Percentiles rank a stretch among this genome's conserved stretches.
phyloP scores from a whole-genome alignment of 2,329 filamentous ascomycete species.

The Drechmeria coniospora region DNA sequence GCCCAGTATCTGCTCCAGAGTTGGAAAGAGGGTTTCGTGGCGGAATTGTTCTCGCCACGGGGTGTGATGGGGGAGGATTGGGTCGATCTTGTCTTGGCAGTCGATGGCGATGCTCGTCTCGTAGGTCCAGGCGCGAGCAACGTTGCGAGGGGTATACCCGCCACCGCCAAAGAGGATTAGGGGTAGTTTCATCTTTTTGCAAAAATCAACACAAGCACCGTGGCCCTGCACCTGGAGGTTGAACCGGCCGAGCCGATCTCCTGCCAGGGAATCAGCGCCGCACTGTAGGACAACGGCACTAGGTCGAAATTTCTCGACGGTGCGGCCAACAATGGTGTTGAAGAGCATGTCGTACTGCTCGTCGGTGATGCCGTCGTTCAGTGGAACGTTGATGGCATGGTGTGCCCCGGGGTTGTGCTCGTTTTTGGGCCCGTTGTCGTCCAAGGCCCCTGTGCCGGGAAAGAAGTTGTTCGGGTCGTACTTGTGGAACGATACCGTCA shows the following conservation, averaged over 20 bases:
- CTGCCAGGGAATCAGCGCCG: constrained; percentile 85
- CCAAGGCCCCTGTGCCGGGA: constrained; percentile 75
- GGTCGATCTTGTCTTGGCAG: constrained; percentile 51
- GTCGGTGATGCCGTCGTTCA: constrained; percentile 84
- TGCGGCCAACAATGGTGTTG: constrained; percentile 61
- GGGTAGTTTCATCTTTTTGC: constrained; percentile 66
- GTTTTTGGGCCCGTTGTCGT: constrained; percentile 70
- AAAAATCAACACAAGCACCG: constrained; percentile 77
- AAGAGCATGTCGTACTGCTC: constrained; percentile 79
- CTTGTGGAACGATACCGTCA: constrained; percentile 94
- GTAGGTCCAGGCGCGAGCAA: constrained; percentile 91
- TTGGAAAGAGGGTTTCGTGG: constrained; percentile 75
- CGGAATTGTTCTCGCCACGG: constrained; percentile 83
- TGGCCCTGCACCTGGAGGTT: constrained; percentile 94
- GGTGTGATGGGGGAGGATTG: constrained; percentile 62
- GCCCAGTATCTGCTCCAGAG: constrained; percentile 54
- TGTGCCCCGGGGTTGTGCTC: constrained; percentile 78
- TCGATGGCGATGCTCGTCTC: constrained; percentile 85
- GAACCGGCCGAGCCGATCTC: constrained; percentile 86
- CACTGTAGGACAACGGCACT: constrained; percentile 88
- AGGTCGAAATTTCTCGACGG: constrained; percentile 73
- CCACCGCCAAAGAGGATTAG: constrained; percentile 86
- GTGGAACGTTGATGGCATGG: constrained; percentile 78
- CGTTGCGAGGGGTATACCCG: constrained; percentile 91
- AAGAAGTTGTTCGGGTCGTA: constrained; percentile 78